These are phyloP conservation scores for Psilocybe sp. DNA, from an alignment of 768 basidiomycete genomes.

Conservation along the genomic window DNA sequence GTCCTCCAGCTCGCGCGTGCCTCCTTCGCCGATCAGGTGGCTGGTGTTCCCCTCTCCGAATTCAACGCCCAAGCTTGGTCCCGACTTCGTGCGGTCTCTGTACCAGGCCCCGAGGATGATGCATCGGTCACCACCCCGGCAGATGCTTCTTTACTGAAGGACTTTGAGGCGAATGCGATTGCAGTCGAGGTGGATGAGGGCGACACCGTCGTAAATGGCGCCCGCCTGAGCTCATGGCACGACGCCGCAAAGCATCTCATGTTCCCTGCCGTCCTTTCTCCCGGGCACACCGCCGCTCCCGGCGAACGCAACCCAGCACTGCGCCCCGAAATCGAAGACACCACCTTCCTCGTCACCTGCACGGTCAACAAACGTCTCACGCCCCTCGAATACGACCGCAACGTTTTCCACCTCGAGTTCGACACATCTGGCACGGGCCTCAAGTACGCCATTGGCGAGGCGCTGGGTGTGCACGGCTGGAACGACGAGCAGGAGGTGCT, in stretches of 20 bases:
- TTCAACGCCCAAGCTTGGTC: slow-evolving; percentile 64
- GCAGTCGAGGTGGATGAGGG: slow-evolving; percentile 58
- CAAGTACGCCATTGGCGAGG: slow-evolving; percentile 95
- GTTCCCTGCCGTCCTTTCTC: slow-evolving; percentile 79
- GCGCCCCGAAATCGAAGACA: slow-evolving; percentile 84
- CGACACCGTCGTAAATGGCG: slow-evolving; percentile 57
- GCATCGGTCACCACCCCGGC: slow-evolving; percentile 16
- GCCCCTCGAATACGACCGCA: slow-evolving; percentile 93
- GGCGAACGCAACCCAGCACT: slow-evolving; percentile 64
- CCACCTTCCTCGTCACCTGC: slow-evolving; percentile 91
- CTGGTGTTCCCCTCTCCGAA: slow-evolving; percentile 47
- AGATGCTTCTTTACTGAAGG: slow-evolving; percentile 37
- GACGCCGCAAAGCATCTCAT: slow-evolving; percentile 85
- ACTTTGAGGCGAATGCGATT: slow-evolving; percentile 74
- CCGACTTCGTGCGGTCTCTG: slow-evolving; percentile 55
- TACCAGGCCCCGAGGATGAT: slow-evolving; percentile 21
- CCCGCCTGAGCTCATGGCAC: slow-evolving; percentile 71
- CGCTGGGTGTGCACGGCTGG: slow-evolving; percentile 96
- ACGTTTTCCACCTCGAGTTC: slow-evolving; percentile 98
- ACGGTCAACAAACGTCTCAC: slow-evolving; percentile 93
- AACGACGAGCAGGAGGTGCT: slow-evolving; percentile 87
- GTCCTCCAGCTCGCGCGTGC: slow-evolving; percentile 51
- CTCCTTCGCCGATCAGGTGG: slow-evolving; percentile 42
- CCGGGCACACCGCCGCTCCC: slow-evolving; percentile 35
- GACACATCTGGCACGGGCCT: slow-evolving; percentile 89